phyloP scores from a whole-genome alignment of 208 protist species.

The Acanthamoeba castellanii region DNA sequence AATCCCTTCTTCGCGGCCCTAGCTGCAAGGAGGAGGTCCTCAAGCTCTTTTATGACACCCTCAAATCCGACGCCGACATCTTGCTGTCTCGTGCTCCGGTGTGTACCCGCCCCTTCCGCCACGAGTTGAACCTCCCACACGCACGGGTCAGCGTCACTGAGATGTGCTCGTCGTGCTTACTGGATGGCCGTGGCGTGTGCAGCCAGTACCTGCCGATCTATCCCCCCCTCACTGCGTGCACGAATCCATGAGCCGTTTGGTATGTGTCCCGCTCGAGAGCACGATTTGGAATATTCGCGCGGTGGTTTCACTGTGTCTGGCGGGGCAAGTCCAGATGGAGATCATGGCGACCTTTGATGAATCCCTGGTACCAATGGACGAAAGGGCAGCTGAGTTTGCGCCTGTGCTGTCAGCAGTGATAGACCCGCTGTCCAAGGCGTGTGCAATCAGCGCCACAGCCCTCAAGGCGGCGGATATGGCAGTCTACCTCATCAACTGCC shows the following conservation, averaged over 20 bases:
- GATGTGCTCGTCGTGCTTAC: background rate
- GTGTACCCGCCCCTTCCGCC: no score
- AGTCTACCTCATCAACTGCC: constrained; percentile 82
- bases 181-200: background rate
- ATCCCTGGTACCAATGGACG: constrained; percentile 74
- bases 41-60: constrained; percentile 47
- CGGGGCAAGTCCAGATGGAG: constrained; percentile 66
- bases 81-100: background rate
- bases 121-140: no score
- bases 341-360: constrained; percentile 74
- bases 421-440: constrained; percentile 74
- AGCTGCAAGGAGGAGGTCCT: constrained; percentile 70
- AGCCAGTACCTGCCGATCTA: constrained; percentile 28
- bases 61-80: constrained; percentile 36
- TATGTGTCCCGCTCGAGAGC: background rate
- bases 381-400: constrained; percentile 76
- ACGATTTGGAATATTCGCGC: background rate
- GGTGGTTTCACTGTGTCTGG: background rate
- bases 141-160: background rate
- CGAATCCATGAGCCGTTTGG: constrained; percentile 72
- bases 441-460: constrained; percentile 71
- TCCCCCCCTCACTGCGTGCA: constrained; percentile 59
- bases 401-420: constrained; percentile 75
- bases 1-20: no score
- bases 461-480: constrained; percentile 77